phyloP scores from a whole-genome alignment of 352 stramenopile genomes.

The Globisporangium canariense region DNA sequence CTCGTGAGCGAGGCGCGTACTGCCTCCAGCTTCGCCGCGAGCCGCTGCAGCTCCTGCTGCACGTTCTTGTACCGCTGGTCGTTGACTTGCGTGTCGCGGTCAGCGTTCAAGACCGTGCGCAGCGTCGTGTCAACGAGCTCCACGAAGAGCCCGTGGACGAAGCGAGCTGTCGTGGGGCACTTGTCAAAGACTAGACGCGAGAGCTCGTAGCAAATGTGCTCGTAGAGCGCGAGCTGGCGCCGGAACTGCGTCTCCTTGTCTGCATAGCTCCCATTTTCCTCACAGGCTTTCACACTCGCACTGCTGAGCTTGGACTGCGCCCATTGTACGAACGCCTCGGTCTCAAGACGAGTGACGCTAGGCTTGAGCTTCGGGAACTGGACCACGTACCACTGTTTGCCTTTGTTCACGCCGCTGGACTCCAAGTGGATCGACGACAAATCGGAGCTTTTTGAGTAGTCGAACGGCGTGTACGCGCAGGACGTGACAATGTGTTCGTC shows the following conservation, averaged over 20 bases:
- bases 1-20: slow-evolving; percentile 22
- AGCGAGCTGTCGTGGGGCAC: slow-evolving; percentile 48
- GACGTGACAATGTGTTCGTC: slow-evolving; percentile 28
- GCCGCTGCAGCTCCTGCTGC: slow-evolving; percentile 31
- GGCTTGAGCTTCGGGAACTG: slow-evolving; percentile 38
- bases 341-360: slow-evolving; percentile 25
- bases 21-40: slow-evolving; percentile 21
- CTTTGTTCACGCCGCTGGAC: slow-evolving; percentile 10
- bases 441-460: slow-evolving; percentile 17
- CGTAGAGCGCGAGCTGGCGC: slow-evolving; percentile 23
- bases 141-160: slow-evolving; percentile 45
- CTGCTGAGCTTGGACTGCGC: slow-evolving; percentile 16
- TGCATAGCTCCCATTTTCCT: not conserved
- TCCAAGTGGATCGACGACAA: slow-evolving; percentile 23
- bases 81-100: slow-evolving; percentile 35
- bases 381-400: slow-evolving; percentile 34
- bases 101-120: slow-evolving; percentile 26
- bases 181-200: slow-evolving; percentile 51
- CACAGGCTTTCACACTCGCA: not conserved
- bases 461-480: slow-evolving; percentile 35
- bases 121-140: slow-evolving; percentile 28
- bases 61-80: slow-evolving; percentile 42
- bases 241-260: slow-evolving; percentile 17
- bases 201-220: slow-evolving; percentile 44
- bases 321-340: slow-evolving; percentile 33